Conservation (phyloP, 2,329 filamentous ascomycete species). For the Diplodia seriata region DNA sequence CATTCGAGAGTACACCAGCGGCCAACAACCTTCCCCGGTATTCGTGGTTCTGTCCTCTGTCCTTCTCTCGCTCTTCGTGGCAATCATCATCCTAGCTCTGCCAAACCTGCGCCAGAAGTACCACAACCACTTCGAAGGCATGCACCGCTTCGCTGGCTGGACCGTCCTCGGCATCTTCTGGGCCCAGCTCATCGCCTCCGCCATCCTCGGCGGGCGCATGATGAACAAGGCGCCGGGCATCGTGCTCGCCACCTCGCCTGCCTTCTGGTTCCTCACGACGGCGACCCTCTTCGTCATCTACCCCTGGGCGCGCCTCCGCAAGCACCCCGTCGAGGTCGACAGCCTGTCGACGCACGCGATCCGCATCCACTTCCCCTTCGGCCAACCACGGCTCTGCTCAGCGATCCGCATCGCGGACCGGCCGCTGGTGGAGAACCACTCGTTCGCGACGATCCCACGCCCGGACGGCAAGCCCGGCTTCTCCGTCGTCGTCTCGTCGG, state of each 20-base stretch:
- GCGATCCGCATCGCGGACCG: constrained; percentile 30
- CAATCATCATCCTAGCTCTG: constrained; percentile 40
- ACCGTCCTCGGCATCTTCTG: constrained; percentile 44
- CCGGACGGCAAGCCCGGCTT: constrained; percentile 36
- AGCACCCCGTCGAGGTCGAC: constrained; percentile 69
- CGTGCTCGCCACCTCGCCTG: constrained; percentile 56
- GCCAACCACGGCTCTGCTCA: constrained; percentile 15
- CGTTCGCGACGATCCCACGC: constrained; percentile 49
- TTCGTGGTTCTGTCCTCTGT: constrained; percentile 37
- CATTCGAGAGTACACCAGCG: constrained; percentile 38
- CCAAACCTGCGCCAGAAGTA: constrained; percentile 38
- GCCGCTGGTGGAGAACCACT: constrained; percentile 47
- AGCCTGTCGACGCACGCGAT: constrained; percentile 75
- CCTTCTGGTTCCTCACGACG: constrained; percentile 73
- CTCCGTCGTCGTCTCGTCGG: constrained; percentile 44
- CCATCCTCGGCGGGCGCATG: constrained; percentile 26
- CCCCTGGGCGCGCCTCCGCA: constrained; percentile 76
- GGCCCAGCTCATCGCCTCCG: constrained; percentile 34
- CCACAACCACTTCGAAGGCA: constrained; percentile 46
- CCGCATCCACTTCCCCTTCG: constrained; percentile 61
- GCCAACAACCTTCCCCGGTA: constrained; percentile 33
- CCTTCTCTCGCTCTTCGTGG: constrained; percentile 37
- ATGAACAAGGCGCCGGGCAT: constrained; percentile 39
- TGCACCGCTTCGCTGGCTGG: constrained; percentile 48
- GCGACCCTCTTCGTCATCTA: constrained; percentile 71